Percentiles rank a stretch among this genome's conserved stretches.
phyloP scores from a whole-genome alignment of 305 asterid genomes.

The Fraxinus platypoda region DNA sequence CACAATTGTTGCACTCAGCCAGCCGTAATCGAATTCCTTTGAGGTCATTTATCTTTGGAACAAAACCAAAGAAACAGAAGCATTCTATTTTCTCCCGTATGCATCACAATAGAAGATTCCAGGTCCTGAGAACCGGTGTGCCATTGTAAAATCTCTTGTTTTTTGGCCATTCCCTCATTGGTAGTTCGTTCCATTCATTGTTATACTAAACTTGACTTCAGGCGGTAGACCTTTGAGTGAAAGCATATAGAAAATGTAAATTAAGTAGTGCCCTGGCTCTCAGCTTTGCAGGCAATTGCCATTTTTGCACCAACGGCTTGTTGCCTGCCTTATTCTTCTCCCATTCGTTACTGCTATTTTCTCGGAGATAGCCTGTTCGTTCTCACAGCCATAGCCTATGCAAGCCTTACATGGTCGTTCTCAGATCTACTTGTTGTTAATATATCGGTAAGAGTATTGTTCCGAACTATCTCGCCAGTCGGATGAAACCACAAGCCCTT shows the following conservation, averaged over 20 bases:
- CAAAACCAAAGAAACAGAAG: slow-evolving; percentile 65
- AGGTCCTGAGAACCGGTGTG: slow-evolving; percentile 49
- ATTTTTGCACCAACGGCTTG: background rate
- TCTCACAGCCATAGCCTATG: no score
- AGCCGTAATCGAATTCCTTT: slow-evolving; percentile 58
- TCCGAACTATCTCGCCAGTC: no score
- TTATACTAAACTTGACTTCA: background rate
- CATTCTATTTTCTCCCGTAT: slow-evolving; percentile 67
- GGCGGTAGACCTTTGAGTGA: background rate
- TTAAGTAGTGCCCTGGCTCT: background rate
- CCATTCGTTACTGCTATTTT: background rate
- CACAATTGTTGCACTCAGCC: slow-evolving; percentile 46
- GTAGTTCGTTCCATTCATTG: background rate
- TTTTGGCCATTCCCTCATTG: background rate
- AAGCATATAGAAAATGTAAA: background rate
- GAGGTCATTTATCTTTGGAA: slow-evolving; percentile 74
- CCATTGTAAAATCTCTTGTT: slow-evolving; percentile 25
- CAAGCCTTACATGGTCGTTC: no score
- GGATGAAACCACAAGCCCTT: no score
- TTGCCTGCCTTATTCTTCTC: background rate
- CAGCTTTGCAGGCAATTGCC: background rate
- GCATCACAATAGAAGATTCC: slow-evolving; percentile 59
- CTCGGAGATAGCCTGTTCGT: background rate
- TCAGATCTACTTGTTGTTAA: no score
- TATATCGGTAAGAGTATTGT: no score